Conservation (phyloP, 352 stramenopile species). For the Globisporangium lucens region DNA sequence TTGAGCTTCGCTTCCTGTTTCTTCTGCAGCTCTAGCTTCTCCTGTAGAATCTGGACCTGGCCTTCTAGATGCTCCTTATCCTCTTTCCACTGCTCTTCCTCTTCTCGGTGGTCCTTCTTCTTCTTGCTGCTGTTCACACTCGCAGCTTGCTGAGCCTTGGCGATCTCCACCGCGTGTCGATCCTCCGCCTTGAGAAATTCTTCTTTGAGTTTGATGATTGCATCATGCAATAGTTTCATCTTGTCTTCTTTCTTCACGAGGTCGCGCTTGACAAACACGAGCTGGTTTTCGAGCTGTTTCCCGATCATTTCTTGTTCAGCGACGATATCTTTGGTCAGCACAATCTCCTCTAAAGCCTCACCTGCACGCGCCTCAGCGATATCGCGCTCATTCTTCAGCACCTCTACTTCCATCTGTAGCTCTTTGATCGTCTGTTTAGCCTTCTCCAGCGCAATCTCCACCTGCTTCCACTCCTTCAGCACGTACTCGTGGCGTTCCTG, state of each 20-base stretch:
- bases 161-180: conserved; percentile 65
- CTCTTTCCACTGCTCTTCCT: conserved; percentile 43
- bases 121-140: conserved; percentile 10
- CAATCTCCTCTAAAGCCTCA: conserved; percentile 82
- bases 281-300: conserved; percentile 48
- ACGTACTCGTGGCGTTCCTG: conserved; percentile 63
- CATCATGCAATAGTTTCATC: conserved; percentile 63
- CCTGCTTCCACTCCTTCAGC: conserved; percentile 72
- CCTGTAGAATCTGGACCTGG: conserved; percentile 60
- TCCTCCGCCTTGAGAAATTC: conserved; percentile 88
- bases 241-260: conserved; percentile 56
- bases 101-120: conserved; percentile 25
- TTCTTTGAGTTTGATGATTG: conserved; percentile 86
- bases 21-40: conserved; percentile 50
- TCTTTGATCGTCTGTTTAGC: conserved; percentile 50
- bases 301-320: conserved; percentile 31
- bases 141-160: conserved; percentile 48
- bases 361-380: conserved; percentile 74
- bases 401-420: conserved; percentile 53
- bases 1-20: conserved; percentile 22
- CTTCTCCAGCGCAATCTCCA: conserved; percentile 51
- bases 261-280: conserved; percentile 38
- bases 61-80: conserved; percentile 49
- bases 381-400: conserved; percentile 57
- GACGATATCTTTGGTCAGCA: conserved; percentile 48